Evolutionary conservation across 805 yeast species (phyloP), one percentile per base, ranked within the genome.

Genomic region (Candida silvicultrix): DNA sequence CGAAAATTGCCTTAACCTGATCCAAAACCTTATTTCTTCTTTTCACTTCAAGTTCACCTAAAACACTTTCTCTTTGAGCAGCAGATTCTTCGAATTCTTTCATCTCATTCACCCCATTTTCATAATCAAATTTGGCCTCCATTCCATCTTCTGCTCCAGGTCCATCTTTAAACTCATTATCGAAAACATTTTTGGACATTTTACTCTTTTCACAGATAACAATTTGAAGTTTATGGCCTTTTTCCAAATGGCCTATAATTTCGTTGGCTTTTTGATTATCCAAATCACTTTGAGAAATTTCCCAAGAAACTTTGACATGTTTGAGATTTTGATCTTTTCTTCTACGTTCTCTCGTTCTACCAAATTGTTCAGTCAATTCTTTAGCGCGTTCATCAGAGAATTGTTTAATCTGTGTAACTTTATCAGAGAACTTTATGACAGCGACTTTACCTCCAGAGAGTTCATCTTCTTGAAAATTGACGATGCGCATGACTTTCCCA

Each of bases 271-370:
- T 80, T 49, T 80, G 85, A 35, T 73, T 70, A 23, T 56, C 58
- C 46, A 80, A 62, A 59, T 80, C 85, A 38, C 73, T 70, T 31
- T 64, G 59, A n/a, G 74, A 71, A 19, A 80, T 80, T 41, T 74
- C 71, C 85, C 85, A 80, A 11, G 80, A 70, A 4, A 80, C 58
- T 38, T 72, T 71, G 31, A 80, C 62, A 29, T 70, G 62, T 51
- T 80, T 80, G n/a, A 69, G 49, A 29, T 69, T 68, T 0, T 53
- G 47, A 15, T 63, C 68, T 46, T 62, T 52, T 35, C 49, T 56
- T 45, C 53, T 58, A 4, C 31, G 23, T 29, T 50, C 62, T 21
- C 38, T 49, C 1, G 61, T 59, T 39, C 63, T 49, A n/a, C 63
- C 62, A 42, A 40, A 59, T 19, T 52, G 10, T 38, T 50, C 56